Conservation (phyloP, 2,329 filamentous ascomycete species). For the Metarhizium album region DNA sequence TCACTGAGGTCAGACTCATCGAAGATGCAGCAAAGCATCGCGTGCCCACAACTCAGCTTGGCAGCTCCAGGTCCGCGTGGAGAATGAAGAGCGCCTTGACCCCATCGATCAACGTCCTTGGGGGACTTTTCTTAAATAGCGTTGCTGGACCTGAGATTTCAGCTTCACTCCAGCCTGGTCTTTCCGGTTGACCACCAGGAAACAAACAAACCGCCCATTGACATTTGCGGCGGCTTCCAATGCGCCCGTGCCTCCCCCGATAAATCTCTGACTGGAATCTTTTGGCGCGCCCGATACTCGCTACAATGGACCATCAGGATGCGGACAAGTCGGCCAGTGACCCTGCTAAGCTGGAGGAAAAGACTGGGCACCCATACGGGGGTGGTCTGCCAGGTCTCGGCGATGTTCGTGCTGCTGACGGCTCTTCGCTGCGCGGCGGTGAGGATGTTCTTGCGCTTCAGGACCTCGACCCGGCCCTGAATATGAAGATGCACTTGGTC, state of each 20-base stretch:
- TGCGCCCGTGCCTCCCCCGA: too few species aligned
- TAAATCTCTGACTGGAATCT: too few species aligned
- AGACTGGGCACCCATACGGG: slow-evolving; percentile 1
- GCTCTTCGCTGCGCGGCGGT: slow-evolving; percentile 13
- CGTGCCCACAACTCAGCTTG: not conserved
- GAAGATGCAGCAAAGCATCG: not conserved
- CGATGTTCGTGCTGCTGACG: slow-evolving; percentile 10
- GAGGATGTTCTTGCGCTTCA: slow-evolving; percentile 46
- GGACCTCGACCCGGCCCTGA: slow-evolving; percentile 49
- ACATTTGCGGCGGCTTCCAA: too few species aligned
- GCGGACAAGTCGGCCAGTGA: slow-evolving; percentile 4
- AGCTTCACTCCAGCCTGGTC: not conserved
- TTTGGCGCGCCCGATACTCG: not conserved
- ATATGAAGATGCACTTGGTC: slow-evolving; percentile 57
- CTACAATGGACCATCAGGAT: not conserved
- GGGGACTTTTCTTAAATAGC: not conserved
- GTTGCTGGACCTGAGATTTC: not conserved
- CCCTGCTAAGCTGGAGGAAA: slow-evolving; percentile 9
- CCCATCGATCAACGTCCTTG: not conserved
- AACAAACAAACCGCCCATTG: too few species aligned
- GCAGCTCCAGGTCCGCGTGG: too few species aligned
- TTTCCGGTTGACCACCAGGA: too few species aligned
- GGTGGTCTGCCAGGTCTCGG: not conserved
- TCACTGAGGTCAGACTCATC: too few species aligned
- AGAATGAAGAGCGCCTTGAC: not conserved